Evolutionary conservation across 108 stramenopile species (phyloP).

Genomic region (Skeletonema grethae): DNA sequence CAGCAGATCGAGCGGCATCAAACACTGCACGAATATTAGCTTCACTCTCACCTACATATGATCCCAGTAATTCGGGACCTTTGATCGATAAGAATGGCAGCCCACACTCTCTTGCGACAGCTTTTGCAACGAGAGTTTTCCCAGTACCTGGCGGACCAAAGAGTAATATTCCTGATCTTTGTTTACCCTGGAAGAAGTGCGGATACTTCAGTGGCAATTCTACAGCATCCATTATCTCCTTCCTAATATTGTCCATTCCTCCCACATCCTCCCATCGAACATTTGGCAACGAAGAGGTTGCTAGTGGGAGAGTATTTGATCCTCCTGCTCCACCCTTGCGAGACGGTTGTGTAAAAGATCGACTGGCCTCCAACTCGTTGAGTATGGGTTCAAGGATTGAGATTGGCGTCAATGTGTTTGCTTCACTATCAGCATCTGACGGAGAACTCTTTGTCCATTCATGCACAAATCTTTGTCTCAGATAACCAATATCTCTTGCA

Average conservation of each 20-base stretch:
- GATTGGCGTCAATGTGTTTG: conserved; percentile 15
- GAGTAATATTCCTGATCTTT: conserved; percentile 88
- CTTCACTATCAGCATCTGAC: conserved; percentile 10
- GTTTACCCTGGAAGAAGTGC: conserved; percentile 80
- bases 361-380: conserved; percentile 23
- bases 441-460: conserved; percentile 20
- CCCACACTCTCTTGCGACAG: conserved; percentile 97
- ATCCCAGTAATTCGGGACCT: conserved; percentile 93
- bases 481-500: conserved; percentile 29
- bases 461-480: conserved; percentile 40
- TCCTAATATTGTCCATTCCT: conserved; percentile 90
- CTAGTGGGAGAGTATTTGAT: conserved; percentile 40
- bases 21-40: conserved; percentile 92
- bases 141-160: conserved; percentile 90
- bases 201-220: conserved; percentile 97
- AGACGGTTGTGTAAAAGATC: conserved; percentile 20
- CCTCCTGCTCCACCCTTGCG: conserved; percentile 21
- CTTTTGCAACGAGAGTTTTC: conserved; percentile 99
- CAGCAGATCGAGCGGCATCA: conserved; percentile 68
- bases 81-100: conserved; percentile 95
- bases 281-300: conserved; percentile 61
- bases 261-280: conserved; percentile 96
- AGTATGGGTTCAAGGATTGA: conserved; percentile 31
- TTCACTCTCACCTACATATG: conserved; percentile 98
- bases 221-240: conserved; percentile 98